Evolutionary conservation across 306 rosid species (phyloP).

Genomic region (Trifolium fragiferum): DNA sequence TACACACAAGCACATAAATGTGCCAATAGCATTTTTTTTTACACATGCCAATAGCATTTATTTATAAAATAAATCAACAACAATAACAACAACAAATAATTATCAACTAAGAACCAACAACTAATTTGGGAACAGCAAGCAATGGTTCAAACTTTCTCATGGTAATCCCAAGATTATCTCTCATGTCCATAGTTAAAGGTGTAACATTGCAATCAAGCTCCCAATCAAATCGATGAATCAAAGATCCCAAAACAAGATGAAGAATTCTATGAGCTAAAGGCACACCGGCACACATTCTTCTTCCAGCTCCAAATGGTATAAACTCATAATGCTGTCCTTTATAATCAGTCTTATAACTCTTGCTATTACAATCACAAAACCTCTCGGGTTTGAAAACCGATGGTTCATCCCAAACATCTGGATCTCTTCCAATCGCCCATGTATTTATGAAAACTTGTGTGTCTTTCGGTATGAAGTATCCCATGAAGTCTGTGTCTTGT

Average conservation of each 20-base stretch:
- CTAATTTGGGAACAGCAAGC: slow-evolving; percentile 48
- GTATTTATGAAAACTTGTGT: slow-evolving; percentile 62
- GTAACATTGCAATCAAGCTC: slow-evolving; percentile 45
- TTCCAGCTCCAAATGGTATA: slow-evolving; percentile 58
- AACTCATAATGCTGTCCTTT: slow-evolving; percentile 56
- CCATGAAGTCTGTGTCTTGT: slow-evolving; percentile 51
- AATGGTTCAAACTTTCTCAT: slow-evolving; percentile 54
- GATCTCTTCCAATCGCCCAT: slow-evolving; percentile 73
- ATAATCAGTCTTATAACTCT: slow-evolving; percentile 36
- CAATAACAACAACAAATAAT: background rate
- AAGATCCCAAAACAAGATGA: slow-evolving; percentile 46
- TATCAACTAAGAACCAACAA: background rate
- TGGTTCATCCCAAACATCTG: slow-evolving; percentile 56
- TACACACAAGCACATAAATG: background rate
- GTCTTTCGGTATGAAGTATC: slow-evolving; percentile 52
- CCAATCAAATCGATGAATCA: slow-evolving; percentile 73
- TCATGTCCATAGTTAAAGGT: slow-evolving; percentile 51
- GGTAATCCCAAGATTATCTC: slow-evolving; percentile 50
- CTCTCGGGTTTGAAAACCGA: slow-evolving; percentile 56
- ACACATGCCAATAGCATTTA: background rate
- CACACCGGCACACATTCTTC: slow-evolving; percentile 65
- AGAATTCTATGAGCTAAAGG: slow-evolving; percentile 57
- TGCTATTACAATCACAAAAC: slow-evolving; percentile 36
- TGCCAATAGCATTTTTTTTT: background rate
- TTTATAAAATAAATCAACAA: background rate